Base-by-base conservation (phyloP, 2,329 filamentous ascomycete genomes). In the Xylaria polymorpha region DNA sequence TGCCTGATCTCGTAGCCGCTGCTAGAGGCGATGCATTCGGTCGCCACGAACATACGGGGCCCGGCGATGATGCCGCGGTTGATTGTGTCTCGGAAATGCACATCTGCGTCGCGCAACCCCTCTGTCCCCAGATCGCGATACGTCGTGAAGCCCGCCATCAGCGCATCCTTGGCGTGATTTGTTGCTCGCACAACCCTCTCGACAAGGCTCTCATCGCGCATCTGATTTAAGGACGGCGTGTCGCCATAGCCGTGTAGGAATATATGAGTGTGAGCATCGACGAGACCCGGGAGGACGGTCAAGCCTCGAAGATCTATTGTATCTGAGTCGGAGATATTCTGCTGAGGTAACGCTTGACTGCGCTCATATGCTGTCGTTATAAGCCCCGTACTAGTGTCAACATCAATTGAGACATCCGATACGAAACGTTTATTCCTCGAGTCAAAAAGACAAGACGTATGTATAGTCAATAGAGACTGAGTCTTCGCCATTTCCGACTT, bases 121-220 rank as follows among this genome's bases (percentile, higher is more conserved):
- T 88, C 86, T 3, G 85, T 86, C 15, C 86, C 85, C 0, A 88
- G 80, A 74, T 88, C 86, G 51, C 86, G 81, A 75, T 87, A 88
- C 1, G 86, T 88, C 0, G 86, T 90, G 79, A 86, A 89, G 7
- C 87, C 88, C 0, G 87, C 85, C 22, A 85, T 77, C 10, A 90
- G 79, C 1, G 85, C 87, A 0, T 81, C 80, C 53, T 84, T 84
- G 68, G 82, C 83, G 70, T 88, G 84, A 68, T 87, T 86, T 8
- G 84, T 83, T 0, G 85, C 84, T 20, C 87, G 84, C 57, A 90
- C 82, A 29, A 84, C 81, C 25, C 87, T 81, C 73, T 90, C 87
- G 8, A 87, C 82, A n/a, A 86, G 76, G 65, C 85, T 86, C 72
- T 89, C 86, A 69, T 89, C 86, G 43, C 87, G 84, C 77, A 88